phyloP scores from a whole-genome alignment of 306 rosid species.

The Glycine tomentella region DNA sequence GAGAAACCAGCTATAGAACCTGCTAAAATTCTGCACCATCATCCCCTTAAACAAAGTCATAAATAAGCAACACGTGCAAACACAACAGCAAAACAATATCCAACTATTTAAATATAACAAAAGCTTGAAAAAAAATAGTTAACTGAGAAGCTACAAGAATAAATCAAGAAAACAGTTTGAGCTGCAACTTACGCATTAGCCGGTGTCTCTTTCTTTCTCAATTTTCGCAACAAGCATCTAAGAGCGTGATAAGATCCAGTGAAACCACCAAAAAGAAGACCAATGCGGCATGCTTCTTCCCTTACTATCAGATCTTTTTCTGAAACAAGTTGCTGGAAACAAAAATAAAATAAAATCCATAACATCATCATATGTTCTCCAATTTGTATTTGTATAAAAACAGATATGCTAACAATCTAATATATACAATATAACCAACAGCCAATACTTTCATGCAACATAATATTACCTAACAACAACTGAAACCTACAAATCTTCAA shows the following conservation, averaged over 20 bases:
- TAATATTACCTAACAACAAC: conserved; percentile 22
- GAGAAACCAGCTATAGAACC: too few relatives aligned
- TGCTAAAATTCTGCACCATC: too few relatives aligned
- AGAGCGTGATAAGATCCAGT: too few relatives aligned
- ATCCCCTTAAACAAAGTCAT: too few relatives aligned
- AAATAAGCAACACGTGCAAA: too few relatives aligned
- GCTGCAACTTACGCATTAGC: too few relatives aligned
- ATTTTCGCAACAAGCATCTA: too few relatives aligned
- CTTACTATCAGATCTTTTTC: conserved; percentile 94
- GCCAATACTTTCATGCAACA: background rate
- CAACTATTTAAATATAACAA: background rate
- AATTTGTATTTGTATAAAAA: background rate
- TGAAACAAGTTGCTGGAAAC: conserved; percentile 91
- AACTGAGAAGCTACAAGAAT: too few relatives aligned
- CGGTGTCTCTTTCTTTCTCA: too few relatives aligned
- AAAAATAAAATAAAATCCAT: conserved; percentile 1
- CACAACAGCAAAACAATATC: background rate
- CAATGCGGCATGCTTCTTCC: conserved; percentile 97
- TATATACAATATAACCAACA: background rate
- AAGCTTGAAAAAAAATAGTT: too few relatives aligned
- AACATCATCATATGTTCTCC: conserved; percentile 17
- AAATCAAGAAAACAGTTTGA: too few relatives aligned
- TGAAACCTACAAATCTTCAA: conserved; percentile 34
- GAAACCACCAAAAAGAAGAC: conserved; percentile 51
- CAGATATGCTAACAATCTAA: background rate